Evolutionary conservation across 805 yeast species (phyloP), one percentile per base, ranked within the genome.

Genomic region (Saccharomyces jurei): DNA sequence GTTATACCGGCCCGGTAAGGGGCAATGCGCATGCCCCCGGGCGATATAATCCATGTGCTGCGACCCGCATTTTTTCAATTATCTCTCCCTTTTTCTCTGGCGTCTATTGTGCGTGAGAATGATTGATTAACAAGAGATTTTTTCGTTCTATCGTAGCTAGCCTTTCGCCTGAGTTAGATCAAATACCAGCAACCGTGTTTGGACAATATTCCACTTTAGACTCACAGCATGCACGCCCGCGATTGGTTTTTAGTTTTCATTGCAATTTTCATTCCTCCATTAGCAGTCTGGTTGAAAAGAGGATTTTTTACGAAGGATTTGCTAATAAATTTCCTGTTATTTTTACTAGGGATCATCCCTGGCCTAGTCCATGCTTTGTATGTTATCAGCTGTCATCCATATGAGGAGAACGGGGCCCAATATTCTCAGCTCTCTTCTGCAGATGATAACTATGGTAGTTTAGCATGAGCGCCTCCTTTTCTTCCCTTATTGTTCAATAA

Each of bases 321-420:
- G 60, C 72, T 78, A 72, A 79, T 86, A 57, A 86, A 86, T 65
- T 74, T 86, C 46, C 67, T 81, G 28, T 73, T 86, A 46, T 81
- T 83, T 58, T 51, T 83, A 8, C 69, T 86, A 31, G 88, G 90
- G 2, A 82, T 79, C 66, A 69, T 86, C 54, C 92, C 92, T 0
- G 90, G 90, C 2, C 71, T 85, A 51, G 68, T 86, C 48, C 92
- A 86, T 67, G 76, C 87, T 4, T 76, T 84, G 70, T 86, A 83
- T 66, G 79, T 86, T 55, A 84, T 86, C 53, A 46, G 82, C 54
- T 69, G 70, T 49, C 78, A 81, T 59, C 87, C 88, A 6, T 74
- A 68, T 54, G 69, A 67, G 44, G 67, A 67, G 27, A 55, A 54
- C 22, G 58, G 29, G 22, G 48, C 51, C n/a, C 47, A 48, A 31